Evolutionary conservation across 805 yeast genomes (phyloP).

Genomic region (Saturnispora kantuleensis): DNA sequence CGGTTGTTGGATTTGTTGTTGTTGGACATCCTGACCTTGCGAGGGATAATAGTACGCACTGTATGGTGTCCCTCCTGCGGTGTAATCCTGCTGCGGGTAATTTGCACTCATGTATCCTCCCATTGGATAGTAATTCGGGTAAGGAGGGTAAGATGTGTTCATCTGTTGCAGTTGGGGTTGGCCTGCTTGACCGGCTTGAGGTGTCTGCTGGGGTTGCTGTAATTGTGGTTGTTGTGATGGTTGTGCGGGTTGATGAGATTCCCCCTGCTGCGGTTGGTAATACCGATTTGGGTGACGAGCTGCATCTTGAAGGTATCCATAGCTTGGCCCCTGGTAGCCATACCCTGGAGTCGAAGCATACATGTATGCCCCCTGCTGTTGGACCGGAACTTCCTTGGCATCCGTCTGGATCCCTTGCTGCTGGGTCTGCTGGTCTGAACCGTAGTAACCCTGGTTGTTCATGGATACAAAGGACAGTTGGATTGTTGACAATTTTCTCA

Average conservation of each 20-base stretch:
- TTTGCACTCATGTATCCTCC: not conserved
- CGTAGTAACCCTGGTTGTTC: conserved; percentile 3
- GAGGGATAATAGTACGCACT: conserved; percentile 3
- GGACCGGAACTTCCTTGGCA: no score
- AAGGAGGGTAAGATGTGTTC: not conserved
- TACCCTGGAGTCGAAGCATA: not conserved
- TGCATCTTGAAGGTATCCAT: conserved; percentile 2
- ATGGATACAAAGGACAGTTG: not conserved
- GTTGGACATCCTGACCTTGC: not conserved
- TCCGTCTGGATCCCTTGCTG: no score
- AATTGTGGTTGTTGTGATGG: conserved; percentile 8
- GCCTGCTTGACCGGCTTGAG: conserved; percentile 8
- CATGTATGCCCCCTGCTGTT: conserved; percentile 1
- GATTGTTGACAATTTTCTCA: no score
- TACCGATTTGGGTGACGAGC: not conserved
- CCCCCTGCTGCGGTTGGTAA: not conserved
- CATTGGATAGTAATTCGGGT: conserved; percentile 1
- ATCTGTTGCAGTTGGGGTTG: conserved; percentile 6
- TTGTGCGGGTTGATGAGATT: not conserved
- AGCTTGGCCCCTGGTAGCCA: not conserved
- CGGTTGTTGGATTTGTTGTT: not conserved
- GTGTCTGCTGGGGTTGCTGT: conserved; percentile 1
- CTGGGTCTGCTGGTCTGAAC: no score
- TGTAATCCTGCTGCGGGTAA: conserved; percentile 3
- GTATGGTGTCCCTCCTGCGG: not conserved